These are phyloP conservation scores for Conringia planisiliqua DNA, from an alignment of 345 rosid species.

Conservation along the genomic window DNA sequence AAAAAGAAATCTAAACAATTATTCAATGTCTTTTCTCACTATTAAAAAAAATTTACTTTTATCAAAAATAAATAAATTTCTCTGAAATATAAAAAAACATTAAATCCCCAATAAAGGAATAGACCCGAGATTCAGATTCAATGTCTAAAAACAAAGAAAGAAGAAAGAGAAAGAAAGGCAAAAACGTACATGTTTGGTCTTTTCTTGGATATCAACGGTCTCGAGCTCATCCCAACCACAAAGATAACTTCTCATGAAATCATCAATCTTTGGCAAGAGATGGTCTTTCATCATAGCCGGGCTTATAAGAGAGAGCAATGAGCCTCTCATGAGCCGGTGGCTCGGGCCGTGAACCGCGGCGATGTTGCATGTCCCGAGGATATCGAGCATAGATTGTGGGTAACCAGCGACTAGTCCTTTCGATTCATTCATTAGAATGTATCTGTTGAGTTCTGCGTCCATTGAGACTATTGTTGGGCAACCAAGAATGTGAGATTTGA, in stretches of 20 bases:
- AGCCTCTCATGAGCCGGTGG: slow-evolving; percentile 87
- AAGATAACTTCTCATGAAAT: slow-evolving; percentile 81
- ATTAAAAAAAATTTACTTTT: not conserved
- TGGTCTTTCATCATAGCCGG: slow-evolving; percentile 73
- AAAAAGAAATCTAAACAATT: not conserved
- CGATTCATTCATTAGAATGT: slow-evolving; percentile 79
- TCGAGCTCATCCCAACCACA: slow-evolving; percentile 52
- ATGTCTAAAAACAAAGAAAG: slow-evolving; percentile 12
- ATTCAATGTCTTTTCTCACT: not conserved
- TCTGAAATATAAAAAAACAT: slow-evolving; percentile 7
- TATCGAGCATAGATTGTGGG: slow-evolving; percentile 93
- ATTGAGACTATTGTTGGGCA: slow-evolving; percentile 91
- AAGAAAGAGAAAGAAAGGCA: slow-evolving; percentile 1
- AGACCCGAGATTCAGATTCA: slow-evolving; percentile 33
- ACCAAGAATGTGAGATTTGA: slow-evolving; percentile 92
- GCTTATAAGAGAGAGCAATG: slow-evolving; percentile 66
- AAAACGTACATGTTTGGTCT: slow-evolving; percentile 71
- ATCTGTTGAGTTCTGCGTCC: slow-evolving; percentile 92
- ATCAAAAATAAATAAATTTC: not conserved
- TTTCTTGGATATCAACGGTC: slow-evolving; percentile 67
- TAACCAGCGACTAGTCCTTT: slow-evolving; percentile 96
- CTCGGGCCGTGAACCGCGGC: slow-evolving; percentile 92
- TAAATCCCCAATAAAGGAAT: slow-evolving; percentile 6
- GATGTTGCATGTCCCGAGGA: slow-evolving; percentile 85
- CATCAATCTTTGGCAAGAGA: slow-evolving; percentile 80